Conservation (phyloP, 306 rosid species). For the Gynostemma pentaphyllum region DNA sequence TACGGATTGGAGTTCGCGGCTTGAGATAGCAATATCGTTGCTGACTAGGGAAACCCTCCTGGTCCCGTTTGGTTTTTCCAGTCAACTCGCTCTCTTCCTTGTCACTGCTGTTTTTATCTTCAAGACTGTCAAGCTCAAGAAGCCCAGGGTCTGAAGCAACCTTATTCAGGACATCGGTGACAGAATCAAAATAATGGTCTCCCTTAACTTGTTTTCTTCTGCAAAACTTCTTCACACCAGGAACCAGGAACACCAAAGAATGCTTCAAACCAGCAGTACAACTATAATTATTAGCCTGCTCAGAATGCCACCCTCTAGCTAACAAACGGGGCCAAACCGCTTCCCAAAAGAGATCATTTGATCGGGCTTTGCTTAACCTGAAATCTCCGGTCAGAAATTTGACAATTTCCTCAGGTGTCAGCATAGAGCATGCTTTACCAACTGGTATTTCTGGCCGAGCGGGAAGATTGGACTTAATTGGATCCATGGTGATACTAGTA, state of each 20-base stretch:
- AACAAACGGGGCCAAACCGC: slow-evolving; percentile 98
- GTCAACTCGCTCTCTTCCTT: slow-evolving; percentile 20
- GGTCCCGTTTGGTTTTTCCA: not conserved
- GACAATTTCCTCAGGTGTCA: slow-evolving; percentile 52
- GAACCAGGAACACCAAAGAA: slow-evolving; percentile 69
- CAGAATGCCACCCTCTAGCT: slow-evolving; percentile 96
- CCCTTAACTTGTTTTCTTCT: slow-evolving; percentile 69
- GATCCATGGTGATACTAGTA: slow-evolving; percentile 42
- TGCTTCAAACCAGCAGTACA: slow-evolving; percentile 38
- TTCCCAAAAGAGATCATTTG: slow-evolving; percentile 91
- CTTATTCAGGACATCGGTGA: slow-evolving; percentile 58
- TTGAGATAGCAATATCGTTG: slow-evolving; percentile 77
- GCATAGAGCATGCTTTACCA: slow-evolving; percentile 75
- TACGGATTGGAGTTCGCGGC: slow-evolving; percentile 48
- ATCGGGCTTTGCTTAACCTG: slow-evolving; percentile 84
- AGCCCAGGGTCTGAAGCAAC: slow-evolving; percentile 82
- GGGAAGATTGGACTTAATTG: slow-evolving; percentile 39
- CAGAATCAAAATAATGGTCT: slow-evolving; percentile 64
- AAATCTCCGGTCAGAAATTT: slow-evolving; percentile 69
- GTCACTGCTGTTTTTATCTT: slow-evolving; percentile 37
- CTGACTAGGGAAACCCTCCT: slow-evolving; percentile 33
- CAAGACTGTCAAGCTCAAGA: slow-evolving; percentile 47
- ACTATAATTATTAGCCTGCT: slow-evolving; percentile 53
- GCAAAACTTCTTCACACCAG: slow-evolving; percentile 70
- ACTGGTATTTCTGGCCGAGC: slow-evolving; percentile 66